Conservation (phyloP, 306 rosid species). For the Gastrolobium bilobum region DNA sequence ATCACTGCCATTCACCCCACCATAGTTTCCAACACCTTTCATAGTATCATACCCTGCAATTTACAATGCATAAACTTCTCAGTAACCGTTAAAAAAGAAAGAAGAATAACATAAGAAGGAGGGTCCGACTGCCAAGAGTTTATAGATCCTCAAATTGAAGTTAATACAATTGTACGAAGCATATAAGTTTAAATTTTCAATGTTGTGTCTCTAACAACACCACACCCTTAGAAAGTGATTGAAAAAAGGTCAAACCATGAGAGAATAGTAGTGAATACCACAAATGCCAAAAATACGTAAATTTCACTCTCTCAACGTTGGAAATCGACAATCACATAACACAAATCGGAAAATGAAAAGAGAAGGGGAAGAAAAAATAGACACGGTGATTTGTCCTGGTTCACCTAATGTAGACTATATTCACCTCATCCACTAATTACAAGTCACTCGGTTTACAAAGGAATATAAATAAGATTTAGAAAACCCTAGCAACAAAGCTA, state of each 20-base stretch:
- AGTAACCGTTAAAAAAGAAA: conserved; percentile 1
- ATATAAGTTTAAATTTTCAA: background rate
- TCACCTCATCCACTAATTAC: no score
- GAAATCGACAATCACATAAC: no score
- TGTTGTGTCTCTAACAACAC: background rate
- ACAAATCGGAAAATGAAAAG: no score
- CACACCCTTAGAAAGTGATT: background rate
- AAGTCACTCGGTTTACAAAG: no score
- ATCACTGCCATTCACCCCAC: conserved; percentile 50
- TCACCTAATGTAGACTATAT: no score
- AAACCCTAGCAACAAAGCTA: no score
- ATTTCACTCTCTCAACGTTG: background rate
- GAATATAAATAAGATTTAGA: no score
- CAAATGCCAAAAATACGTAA: background rate
- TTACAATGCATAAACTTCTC: conserved; percentile 33
- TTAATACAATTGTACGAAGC: background rate
- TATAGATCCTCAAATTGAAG: background rate
- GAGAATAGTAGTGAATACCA: conserved; percentile 8
- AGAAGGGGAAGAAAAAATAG: no score
- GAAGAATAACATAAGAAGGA: background rate
- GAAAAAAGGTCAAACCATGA: background rate
- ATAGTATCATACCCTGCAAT: conserved; percentile 62
- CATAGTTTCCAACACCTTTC: conserved; percentile 59
- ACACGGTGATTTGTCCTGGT: no score
- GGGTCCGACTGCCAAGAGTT: background rate